These are phyloP conservation scores for Paraphaeosphaeria minitans DNA, from an alignment of 2,329 filamentous ascomycete species.

Conservation along the genomic window DNA sequence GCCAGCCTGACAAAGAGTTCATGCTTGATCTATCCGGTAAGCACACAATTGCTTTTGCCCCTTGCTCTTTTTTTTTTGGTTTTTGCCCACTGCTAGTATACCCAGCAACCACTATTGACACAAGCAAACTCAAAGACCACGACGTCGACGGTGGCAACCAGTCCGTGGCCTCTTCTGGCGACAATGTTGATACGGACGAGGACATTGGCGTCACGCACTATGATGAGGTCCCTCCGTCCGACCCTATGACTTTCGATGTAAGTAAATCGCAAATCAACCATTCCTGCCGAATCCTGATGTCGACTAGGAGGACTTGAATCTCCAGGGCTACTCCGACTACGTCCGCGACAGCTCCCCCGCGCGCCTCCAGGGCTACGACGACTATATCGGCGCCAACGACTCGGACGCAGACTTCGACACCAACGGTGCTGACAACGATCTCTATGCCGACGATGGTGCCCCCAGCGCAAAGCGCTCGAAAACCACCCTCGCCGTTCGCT, in stretches of 20 bases:
- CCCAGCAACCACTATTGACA: neutral
- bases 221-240: neutral
- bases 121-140: neutral
- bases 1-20: conserved; percentile 4
- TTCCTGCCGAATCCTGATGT: neutral
- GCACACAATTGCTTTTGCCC: neutral
- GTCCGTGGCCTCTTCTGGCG: neutral
- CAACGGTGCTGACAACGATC: neutral
- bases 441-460: neutral
- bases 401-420: neutral
- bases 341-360: conserved; percentile 11
- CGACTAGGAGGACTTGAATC: conserved; percentile 23
- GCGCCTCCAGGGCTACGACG: conserved; percentile 14
- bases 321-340: conserved; percentile 24
- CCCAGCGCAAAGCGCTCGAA: neutral
- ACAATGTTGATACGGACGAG: neutral
- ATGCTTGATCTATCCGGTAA: conserved; percentile 21
- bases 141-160: neutral
- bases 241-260: neutral
- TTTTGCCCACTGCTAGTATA: neutral
- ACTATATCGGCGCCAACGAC: conserved; percentile 9
- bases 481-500: neutral
- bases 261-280: neutral
- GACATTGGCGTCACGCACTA: neutral
- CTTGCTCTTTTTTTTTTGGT: neutral